Conservation (phyloP, 2,329 filamentous ascomycete species). For the Aspergillus clavatus region DNA sequence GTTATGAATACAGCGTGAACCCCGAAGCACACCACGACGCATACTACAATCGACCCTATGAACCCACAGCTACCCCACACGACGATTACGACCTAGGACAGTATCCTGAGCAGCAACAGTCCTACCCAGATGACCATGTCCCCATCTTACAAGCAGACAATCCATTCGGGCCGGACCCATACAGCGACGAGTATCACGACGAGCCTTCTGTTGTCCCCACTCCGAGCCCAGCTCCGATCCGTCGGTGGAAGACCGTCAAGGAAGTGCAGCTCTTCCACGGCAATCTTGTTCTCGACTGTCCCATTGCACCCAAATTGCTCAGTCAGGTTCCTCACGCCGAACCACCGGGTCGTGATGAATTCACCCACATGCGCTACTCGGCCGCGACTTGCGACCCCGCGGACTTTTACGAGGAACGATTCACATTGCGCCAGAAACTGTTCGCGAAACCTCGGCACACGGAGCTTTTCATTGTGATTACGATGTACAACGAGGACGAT, state of each 20-base stretch:
- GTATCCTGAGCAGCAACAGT: constrained; percentile 48
- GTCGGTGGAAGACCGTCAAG: constrained; percentile 97
- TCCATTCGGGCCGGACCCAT: constrained; percentile 59
- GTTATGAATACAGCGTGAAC: constrained; percentile 67
- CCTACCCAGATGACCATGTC: constrained; percentile 64
- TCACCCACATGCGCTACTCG: constrained; percentile 78
- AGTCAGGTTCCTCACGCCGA: constrained; percentile 81
- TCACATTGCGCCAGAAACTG: constrained; percentile 83
- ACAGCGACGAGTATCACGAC: constrained; percentile 45
- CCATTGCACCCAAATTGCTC: constrained; percentile 80
- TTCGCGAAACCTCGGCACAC: constrained; percentile 91
- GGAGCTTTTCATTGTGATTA: constrained; percentile 92
- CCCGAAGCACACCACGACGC: constrained; percentile 82
- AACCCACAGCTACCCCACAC: constrained; percentile 55
- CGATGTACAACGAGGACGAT: constrained; percentile 99
- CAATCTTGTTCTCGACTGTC: constrained; percentile 94
- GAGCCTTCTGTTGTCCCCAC: constrained; percentile 34
- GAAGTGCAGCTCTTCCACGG: constrained; percentile 96
- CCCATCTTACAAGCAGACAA: constrained; percentile 70
- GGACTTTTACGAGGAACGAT: constrained; percentile 82
- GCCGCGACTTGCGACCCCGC: constrained; percentile 90
- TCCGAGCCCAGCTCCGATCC: constrained; percentile 59
- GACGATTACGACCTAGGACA: constrained; percentile 55
- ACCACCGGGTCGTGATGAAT: constrained; percentile 73
- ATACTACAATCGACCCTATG: constrained; percentile 80